phyloP scores from a whole-genome alignment of 176 grass and related monocot genomes.

The Calamus simplicifolius region DNA sequence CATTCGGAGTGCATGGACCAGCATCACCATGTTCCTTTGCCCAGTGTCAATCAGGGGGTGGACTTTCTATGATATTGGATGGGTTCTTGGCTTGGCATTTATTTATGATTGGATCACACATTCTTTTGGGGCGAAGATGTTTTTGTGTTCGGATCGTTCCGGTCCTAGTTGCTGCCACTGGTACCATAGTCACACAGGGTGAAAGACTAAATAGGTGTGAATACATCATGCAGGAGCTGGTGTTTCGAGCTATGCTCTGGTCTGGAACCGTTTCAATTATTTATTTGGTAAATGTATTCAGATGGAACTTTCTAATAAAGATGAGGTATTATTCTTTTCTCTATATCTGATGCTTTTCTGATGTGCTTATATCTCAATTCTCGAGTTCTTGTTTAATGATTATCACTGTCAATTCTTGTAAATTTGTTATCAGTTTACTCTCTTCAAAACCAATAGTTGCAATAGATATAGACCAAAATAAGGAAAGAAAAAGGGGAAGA shows the following conservation, averaged over 20 bases:
- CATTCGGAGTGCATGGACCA: conserved; percentile 1
- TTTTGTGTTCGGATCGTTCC: conserved; percentile 9
- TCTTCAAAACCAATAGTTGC: no score
- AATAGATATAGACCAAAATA: no score
- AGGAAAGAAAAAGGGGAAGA: no score
- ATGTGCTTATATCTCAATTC: conserved; percentile 3
- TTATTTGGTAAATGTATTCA: conserved; percentile 51
- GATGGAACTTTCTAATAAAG: conserved; percentile 52
- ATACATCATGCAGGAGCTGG: conserved; percentile 16
- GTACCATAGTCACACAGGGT: conserved; percentile 17
- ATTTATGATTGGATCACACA: conserved; percentile 9
- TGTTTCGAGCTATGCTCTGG: conserved; percentile 14
- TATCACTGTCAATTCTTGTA: no score
- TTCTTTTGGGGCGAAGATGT: conserved; percentile 29
- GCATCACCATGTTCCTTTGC: conserved; percentile 14
- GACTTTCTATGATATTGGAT: background rate
- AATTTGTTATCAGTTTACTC: no score
- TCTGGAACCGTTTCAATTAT: conserved; percentile 23
- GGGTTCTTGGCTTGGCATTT: conserved; percentile 8
- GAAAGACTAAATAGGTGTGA: conserved; percentile 18
- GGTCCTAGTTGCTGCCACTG: conserved; percentile 18
- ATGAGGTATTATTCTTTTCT: conserved; percentile 47
- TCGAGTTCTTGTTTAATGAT: no score
- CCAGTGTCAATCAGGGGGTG: conserved; percentile 8
- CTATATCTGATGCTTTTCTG: background rate